phyloP scores from a whole-genome alignment of 75 land plant genomes.

The Azolla pinnata region DNA sequence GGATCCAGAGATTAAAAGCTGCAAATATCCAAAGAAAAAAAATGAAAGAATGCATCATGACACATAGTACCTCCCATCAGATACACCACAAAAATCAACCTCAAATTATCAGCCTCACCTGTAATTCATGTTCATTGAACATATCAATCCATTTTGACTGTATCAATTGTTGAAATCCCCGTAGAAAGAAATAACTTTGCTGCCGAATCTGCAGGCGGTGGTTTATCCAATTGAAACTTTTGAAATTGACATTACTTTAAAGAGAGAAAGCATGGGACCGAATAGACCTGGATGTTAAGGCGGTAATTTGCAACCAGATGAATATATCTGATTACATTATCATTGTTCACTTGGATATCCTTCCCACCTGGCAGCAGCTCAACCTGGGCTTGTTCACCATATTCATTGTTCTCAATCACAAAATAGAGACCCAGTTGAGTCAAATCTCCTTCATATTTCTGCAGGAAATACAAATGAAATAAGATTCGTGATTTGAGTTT shows the following conservation, averaged over 20 bases:
- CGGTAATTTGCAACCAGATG: slow-evolving; percentile 79
- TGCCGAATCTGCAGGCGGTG: slow-evolving; percentile 80
- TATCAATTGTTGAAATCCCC: slow-evolving; percentile 85
- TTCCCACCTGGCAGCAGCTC: slow-evolving; percentile 84
- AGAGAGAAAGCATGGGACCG: too few relatives aligned
- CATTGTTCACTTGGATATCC: slow-evolving; percentile 72
- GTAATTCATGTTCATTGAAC: slow-evolving; percentile 95
- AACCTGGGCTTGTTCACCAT: slow-evolving; percentile 85
- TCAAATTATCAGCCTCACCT: slow-evolving; percentile 32
- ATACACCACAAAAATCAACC: neutral
- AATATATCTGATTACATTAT: slow-evolving; percentile 68
- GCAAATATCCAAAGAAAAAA: slow-evolving; percentile 1
- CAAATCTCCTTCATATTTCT: slow-evolving; percentile 68
- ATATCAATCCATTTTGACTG: slow-evolving; percentile 80
- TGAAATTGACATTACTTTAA: too few relatives aligned
- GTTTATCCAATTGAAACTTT: too few relatives aligned
- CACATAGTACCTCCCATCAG: slow-evolving; percentile 3
- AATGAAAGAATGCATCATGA: neutral
- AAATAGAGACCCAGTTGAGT: slow-evolving; percentile 77
- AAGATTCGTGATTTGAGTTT: too few relatives aligned
- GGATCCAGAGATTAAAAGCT: slow-evolving; percentile 90
- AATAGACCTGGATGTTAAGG: slow-evolving; percentile 84
- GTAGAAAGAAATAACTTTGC: slow-evolving; percentile 70
- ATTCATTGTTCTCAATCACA: slow-evolving; percentile 84
- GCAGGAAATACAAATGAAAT: too few relatives aligned